Evolutionary conservation across 306 rosid genomes (phyloP), one percentile per base, ranked within the genome.

Genomic region (Vigna angularis): DNA sequence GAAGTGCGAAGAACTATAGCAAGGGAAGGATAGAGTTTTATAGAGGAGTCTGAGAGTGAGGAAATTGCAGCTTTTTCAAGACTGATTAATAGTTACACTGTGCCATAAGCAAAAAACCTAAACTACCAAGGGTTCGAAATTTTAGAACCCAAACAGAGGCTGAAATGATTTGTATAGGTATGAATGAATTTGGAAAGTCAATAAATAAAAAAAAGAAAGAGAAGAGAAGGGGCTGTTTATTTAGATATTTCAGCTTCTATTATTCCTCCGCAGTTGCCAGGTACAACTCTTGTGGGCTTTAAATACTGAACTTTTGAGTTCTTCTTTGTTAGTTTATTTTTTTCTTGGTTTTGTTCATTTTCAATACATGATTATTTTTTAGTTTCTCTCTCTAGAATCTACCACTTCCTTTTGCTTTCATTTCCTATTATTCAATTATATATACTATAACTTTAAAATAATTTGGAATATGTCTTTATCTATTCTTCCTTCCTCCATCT

Each of bases 71-170:
- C 79, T 55, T 86, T 87, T 81, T 65, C 86, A 47, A 82, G 73
- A 55, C 53, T 48, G 67, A 30, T 79, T 83, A 86, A 81, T 84
- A 88, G 81, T 93, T 71, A 68, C 72, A 70, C 76, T 78, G 63
- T 32, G 57, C 18, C 42, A 65, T 53, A 86, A 85, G 88, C 72
- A 85, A 85, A 48, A 75, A 72, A 71, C 72, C 69, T 26, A 36
- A 51, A 66, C 40, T 22, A 26, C 7, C 7, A 36, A 26, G 42
- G 36, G 62, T 67, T 79, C 26, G 83, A 72, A 83, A 74, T 75
- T 77, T 38, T 83, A 49, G 72, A 79, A 45, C 11, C 50, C 1
- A 4, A 42, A 17, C 17, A 38, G 51, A 48, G 59, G 12, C 70
- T 7, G 6, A 30, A 45, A 67, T 30, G 15, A 56, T 24, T 9